These are phyloP conservation scores for Hemisphaericaspora subhashii DNA, from an alignment of 1,139 yeast genomes.

Conservation along the genomic window DNA sequence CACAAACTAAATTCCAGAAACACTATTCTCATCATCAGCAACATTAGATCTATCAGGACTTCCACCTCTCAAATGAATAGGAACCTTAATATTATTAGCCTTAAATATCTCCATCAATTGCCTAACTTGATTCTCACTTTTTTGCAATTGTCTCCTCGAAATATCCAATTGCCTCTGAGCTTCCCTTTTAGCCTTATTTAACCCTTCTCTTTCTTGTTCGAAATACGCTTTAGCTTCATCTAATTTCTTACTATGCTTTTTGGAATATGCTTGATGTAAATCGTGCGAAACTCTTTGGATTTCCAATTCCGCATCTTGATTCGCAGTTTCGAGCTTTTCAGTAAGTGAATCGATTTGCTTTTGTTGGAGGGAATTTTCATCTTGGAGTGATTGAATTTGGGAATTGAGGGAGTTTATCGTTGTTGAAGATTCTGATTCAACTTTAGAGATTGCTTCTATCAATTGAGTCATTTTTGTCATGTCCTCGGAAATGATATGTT, in stretches of 20 bases:
- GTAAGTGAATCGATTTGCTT: slow-evolving; percentile 23
- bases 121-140: slow-evolving; percentile 14
- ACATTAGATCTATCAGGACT: slow-evolving; percentile 8
- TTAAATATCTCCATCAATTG: slow-evolving; percentile 15
- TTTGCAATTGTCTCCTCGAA: slow-evolving; percentile 14
- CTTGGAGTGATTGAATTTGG: slow-evolving; percentile 8
- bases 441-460: slow-evolving; percentile 20
- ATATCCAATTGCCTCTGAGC: slow-evolving; percentile 15
- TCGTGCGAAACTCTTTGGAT: slow-evolving; percentile 63
- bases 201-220: slow-evolving; percentile 12
- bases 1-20: no score
- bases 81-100: slow-evolving; percentile 7
- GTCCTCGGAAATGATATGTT: slow-evolving; percentile 25
- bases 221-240: slow-evolving; percentile 19
- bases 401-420: neutral
- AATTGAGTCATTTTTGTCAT: slow-evolving; percentile 25
- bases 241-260: slow-evolving; percentile 63
- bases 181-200: slow-evolving; percentile 10
- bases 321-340: slow-evolving; percentile 37
- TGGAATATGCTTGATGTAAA: slow-evolving; percentile 64
- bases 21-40: no score
- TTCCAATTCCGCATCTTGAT: slow-evolving; percentile 30
- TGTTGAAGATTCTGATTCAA: slow-evolving; percentile 15
- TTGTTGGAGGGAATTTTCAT: slow-evolving; percentile 14
- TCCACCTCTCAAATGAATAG: slow-evolving; percentile 3